Base-by-base conservation (phyloP, 1,284 basidiomycete species). In the Exsudoporus floridanus region DNA sequence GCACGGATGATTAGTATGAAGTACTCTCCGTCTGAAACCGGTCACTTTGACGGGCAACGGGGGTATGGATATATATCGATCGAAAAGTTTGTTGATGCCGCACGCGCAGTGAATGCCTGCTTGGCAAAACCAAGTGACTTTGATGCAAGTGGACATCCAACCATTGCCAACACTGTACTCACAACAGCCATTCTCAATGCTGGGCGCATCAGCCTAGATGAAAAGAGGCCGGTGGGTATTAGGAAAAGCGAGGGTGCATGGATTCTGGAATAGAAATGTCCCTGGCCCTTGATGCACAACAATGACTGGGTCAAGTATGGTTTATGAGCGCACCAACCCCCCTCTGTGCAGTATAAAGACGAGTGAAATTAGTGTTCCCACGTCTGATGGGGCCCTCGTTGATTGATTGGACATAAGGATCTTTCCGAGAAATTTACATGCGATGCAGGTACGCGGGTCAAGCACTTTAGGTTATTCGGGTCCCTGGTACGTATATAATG, bases 111-210 rank as follows among this genome's bases (percentile, higher is more conserved):
- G 61, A 92, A 94, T 62, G 82, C 85, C 13, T 84, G 86, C 16
- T 67, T 77, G 52, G 74, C 81, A 43, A 80, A 79, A 70, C 83
- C 85, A 18, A 77, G 67, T 34, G 86, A 91, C 59, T 96, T 85
- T 70, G 92, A 96, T 71, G 72, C 71, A 42, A 84, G 88, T 56
- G 90, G 89, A 28, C 76, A 94, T 56, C 93, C 94, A 35, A 96
- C 94, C 25, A 92, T 95, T 70, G 79, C 82, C 53, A 90, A 90
- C 73, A 95, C 92, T 2, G 84, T 96, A 30, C 75, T 94, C 60
- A 94, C 93, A 16, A 95, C 94, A 10, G 94, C 93, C 7, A 95
- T 96, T 69, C 80, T 96, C 58, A 82, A 95, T 61, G 94, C 94
- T 28, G 94, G 94, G 10, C 82, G 94, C 48, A 86, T 92, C 63